A percentile compares a stretch with the other conserved stretches of the same genome.
These are phyloP conservation scores for Tricladium varicosporioides DNA, from an alignment of 2,329 filamentous ascomycete species.

Conservation along the genomic window DNA sequence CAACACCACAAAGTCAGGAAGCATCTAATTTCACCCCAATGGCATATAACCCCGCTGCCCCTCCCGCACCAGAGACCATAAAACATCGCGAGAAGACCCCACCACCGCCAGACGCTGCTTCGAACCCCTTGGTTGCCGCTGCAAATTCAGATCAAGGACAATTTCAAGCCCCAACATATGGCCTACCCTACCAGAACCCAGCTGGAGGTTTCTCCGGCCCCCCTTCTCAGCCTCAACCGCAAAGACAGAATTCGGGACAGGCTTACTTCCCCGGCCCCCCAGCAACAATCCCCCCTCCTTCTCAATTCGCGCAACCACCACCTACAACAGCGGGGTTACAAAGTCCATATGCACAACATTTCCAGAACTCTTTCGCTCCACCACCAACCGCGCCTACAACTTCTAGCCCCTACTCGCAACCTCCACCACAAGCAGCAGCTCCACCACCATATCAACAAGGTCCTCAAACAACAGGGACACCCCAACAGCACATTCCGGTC, in stretches of 20 bases:
- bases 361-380: conserved; percentile 27
- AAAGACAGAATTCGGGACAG: conserved; percentile 9
- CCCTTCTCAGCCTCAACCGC: conserved; percentile 10
- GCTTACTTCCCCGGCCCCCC: conserved; percentile 38
- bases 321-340: conserved; percentile 18
- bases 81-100: conserved; percentile 77
- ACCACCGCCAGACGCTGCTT: conserved; percentile 64
- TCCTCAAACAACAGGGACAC: not conserved
- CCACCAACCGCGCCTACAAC: conserved; percentile 21
- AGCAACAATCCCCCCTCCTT: conserved; percentile 14
- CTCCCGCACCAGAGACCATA: conserved; percentile 69
- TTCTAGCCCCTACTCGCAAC: conserved; percentile 14
- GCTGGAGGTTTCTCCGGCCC: conserved; percentile 16
- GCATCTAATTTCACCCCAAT: conserved; percentile 58
- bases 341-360: conserved; percentile 25
- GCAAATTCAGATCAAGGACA: conserved; percentile 55
- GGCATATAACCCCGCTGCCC: conserved; percentile 78
- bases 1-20: conserved; percentile 34
- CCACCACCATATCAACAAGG: conserved; percentile 20
- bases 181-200: conserved; percentile 39
- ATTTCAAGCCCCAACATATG: conserved; percentile 40
- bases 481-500: conserved; percentile 20
- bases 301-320: conserved; percentile 12
- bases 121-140: conserved; percentile 57
- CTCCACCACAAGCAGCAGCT: conserved; percentile 14